Conservation (phyloP, 2,329 filamentous ascomycete species). For the Ophiostoma fasciatum region DNA sequence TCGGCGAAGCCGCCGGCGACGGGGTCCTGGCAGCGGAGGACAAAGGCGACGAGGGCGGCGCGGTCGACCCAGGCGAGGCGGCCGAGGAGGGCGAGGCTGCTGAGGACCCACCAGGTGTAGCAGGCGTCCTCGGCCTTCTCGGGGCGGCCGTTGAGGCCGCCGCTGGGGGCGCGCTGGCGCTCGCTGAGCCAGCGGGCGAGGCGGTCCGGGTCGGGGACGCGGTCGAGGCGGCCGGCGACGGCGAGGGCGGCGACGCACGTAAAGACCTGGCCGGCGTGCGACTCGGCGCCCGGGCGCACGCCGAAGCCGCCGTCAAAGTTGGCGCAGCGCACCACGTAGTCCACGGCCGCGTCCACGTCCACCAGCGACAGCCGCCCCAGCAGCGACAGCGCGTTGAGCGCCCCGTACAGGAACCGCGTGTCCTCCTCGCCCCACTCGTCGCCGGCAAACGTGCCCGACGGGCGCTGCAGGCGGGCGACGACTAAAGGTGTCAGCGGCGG, state of each 20-base stretch:
- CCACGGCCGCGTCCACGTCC: constrained; percentile 65
- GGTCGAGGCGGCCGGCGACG: constrained; percentile 68
- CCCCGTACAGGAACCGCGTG: constrained; percentile 85
- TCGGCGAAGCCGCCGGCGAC: constrained; percentile 79
- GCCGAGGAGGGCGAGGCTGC: constrained; percentile 78
- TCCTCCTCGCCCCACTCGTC: constrained; percentile 96
- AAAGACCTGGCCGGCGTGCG: constrained; percentile 89
- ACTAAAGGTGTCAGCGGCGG: constrained; percentile 27
- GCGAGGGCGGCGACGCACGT: constrained; percentile 79
- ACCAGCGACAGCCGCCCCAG: constrained; percentile 58
- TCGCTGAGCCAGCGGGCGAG: constrained; percentile 87
- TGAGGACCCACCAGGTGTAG: constrained; percentile 98
- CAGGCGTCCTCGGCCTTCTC: constrained; percentile 96
- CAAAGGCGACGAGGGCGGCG: constrained; percentile 63
- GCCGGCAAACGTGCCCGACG: constrained; percentile 78
- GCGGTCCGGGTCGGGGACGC: constrained; percentile 69
- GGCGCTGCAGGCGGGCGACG: constrained; percentile 63
- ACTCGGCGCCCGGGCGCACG: constrained; percentile 77
- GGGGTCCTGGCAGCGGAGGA: constrained; percentile 75
- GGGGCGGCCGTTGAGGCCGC: constrained; percentile 83
- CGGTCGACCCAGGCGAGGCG: constrained; percentile 88
- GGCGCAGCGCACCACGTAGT: constrained; percentile 64
- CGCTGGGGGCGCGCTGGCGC: constrained; percentile 70
- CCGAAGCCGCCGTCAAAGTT: constrained; percentile 96
- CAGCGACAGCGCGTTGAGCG: constrained; percentile 78